Conservation (phyloP, 1,284 basidiomycete genomes). For the Termitomyces sp. region DNA sequence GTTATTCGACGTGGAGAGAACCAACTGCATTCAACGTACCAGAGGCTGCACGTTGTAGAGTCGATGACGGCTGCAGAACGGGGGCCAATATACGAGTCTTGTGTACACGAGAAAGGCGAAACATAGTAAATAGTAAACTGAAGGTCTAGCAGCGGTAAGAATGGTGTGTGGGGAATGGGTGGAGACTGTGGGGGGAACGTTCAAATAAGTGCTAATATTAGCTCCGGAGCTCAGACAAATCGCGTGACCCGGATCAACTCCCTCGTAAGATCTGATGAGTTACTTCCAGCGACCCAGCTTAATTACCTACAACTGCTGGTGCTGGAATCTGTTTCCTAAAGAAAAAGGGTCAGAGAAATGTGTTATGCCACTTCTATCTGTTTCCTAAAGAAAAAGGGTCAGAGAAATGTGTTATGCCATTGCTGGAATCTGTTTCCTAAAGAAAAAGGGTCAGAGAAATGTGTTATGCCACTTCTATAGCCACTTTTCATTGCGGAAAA, state of each 20-base stretch:
- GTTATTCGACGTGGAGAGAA: not conserved
- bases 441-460: no score
- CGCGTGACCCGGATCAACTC: constrained; percentile 5
- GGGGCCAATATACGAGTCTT: constrained; percentile 3
- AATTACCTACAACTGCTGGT: no score
- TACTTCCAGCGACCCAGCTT: no score
- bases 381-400: no score
- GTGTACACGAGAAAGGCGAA: constrained; percentile 11
- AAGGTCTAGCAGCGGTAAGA: not conserved
- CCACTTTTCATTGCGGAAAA: no score
- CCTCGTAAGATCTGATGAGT: no score
- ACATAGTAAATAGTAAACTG: constrained; percentile 7
- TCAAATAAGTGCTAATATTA: not conserved
- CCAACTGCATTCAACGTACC: constrained; percentile 9
- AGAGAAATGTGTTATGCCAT: no score
- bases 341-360: no score
- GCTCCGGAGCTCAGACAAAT: not conserved
- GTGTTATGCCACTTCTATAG: no score
- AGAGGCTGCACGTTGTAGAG: constrained; percentile 16
- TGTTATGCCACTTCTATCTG: no score
- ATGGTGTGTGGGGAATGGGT: not conserved
- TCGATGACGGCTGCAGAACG: not conserved
- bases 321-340: no score
- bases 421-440: no score
- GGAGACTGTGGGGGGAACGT: not conserved